Evolutionary conservation across 768 basidiomycete genomes (phyloP).

Genomic region (Lentinula detonsa): DNA sequence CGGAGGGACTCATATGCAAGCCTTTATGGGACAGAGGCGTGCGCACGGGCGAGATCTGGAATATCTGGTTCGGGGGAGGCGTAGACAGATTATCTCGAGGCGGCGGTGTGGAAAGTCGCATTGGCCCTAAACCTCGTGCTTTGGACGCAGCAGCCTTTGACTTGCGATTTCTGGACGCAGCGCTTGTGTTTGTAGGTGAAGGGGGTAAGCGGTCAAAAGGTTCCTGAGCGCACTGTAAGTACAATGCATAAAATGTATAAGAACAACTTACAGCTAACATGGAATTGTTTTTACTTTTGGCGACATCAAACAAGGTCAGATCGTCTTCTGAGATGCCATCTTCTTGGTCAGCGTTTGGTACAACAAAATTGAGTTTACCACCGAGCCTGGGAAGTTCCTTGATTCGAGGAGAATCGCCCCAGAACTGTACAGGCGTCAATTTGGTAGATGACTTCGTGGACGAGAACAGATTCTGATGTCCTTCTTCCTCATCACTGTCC

Average conservation of each 20-base stretch:
- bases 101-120: constrained; percentile 20
- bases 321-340: constrained; percentile 4
- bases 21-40: constrained; percentile 68
- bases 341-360: neutral
- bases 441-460: constrained; percentile 26
- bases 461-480: constrained; percentile 19
- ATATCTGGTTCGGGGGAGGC: constrained; percentile 6
- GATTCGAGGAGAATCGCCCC: constrained; percentile 30
- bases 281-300: neutral
- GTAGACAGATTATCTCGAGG: neutral
- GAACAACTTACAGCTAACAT: neutral
- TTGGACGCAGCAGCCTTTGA: neutral
- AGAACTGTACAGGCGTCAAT: constrained; percentile 37
- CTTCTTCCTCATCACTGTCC: constrained; percentile 12
- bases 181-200: constrained; percentile 4
- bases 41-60: constrained; percentile 50
- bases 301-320: neutral
- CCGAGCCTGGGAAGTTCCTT: constrained; percentile 29
- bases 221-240: neutral
- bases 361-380: constrained; percentile 23
- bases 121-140: neutral
- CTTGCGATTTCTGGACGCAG: constrained; percentile 15
- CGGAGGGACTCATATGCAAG: constrained; percentile 61
- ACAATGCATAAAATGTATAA: neutral
- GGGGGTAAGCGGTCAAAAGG: constrained; percentile 5